Evolutionary conservation across 495 filamentous ascomycete species (phyloP), one percentile per base, ranked within the genome.

Genomic region (Echria macrotheca): DNA sequence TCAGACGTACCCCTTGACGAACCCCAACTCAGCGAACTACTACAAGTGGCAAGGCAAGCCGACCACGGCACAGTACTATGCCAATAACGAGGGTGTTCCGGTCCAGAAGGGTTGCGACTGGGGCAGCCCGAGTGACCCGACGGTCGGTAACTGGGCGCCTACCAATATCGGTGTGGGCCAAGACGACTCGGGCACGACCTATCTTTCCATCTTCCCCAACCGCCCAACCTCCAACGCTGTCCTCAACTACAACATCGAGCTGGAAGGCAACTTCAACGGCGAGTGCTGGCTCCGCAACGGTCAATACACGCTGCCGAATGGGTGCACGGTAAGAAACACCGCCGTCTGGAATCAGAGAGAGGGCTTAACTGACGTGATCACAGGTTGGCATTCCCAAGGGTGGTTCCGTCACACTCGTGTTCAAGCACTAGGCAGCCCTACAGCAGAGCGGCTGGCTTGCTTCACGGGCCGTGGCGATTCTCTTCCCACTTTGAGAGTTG

Each of bases 11-110:
- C 65, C 74, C 24, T 66, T 98, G 56, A 87, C 88, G 54, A 85
- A 84, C 73, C 87, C 93, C 23, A 67, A 85, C 45, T 78, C 81
- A 19, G 58, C 58, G 29, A 71, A 64, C 35, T 91, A 89, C 77
- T 98, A 87, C 77, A 63, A 70, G 38, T 94, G 87, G 84, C 49
- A 87, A 60, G 81, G 79, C 55, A 75, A 76, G 68, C 18, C 60
- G 15, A 97, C 93, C 43, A 91, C 86, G 25, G 90, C 91, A 38
- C 94, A 98, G 70, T 98, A 97, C 78, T 98, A 98, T 62, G 78
- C 96, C 72, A 97, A 97, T 79, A 83, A 83, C 54, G 72, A 75
- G 50, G 89, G 87, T 54, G 71, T 83, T 12, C 61, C 73, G 12
- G 68, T 80, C 33, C 63, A 84, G 55, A 68, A 90, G 14, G 93